These are phyloP conservation scores for Colletotrichum sp. DNA, from an alignment of 2,329 filamentous ascomycete species.

Conservation along the genomic window DNA sequence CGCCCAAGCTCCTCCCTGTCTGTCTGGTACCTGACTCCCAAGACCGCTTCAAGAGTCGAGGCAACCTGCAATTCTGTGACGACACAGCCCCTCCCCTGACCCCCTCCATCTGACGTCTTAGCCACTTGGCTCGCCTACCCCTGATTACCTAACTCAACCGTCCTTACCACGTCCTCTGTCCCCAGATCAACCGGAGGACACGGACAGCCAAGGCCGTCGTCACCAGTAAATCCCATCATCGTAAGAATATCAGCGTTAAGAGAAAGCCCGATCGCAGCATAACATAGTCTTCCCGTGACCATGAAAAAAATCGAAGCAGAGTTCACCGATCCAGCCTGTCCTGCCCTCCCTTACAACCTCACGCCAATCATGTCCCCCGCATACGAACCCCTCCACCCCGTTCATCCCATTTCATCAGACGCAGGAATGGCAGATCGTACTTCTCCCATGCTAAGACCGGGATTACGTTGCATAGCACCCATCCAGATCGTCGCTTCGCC, in stretches of 20 bases:
- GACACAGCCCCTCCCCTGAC: background rate
- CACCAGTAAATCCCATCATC: background rate
- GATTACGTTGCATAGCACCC: background rate
- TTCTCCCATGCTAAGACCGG: background rate
- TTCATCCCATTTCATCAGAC: slow-evolving; percentile 1
- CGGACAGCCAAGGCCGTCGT: background rate
- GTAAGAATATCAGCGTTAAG: background rate
- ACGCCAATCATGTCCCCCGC: background rate
- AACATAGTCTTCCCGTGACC: background rate
- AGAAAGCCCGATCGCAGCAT: background rate
- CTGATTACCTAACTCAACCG: background rate
- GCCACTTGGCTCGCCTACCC: background rate
- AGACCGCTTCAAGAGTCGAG: background rate
- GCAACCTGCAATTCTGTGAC: background rate
- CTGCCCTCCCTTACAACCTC: background rate
- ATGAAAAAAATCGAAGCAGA: background rate
- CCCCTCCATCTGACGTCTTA: background rate
- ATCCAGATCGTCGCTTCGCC: background rate
- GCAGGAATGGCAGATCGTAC: background rate
- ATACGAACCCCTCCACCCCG: background rate
- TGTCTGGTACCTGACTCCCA: background rate
- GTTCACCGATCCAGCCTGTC: background rate
- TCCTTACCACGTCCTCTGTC: background rate
- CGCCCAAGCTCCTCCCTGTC: background rate
- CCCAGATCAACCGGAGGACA: background rate